phyloP scores from a whole-genome alignment of 495 filamentous ascomycete species.

The Choiromyces venosus region DNA sequence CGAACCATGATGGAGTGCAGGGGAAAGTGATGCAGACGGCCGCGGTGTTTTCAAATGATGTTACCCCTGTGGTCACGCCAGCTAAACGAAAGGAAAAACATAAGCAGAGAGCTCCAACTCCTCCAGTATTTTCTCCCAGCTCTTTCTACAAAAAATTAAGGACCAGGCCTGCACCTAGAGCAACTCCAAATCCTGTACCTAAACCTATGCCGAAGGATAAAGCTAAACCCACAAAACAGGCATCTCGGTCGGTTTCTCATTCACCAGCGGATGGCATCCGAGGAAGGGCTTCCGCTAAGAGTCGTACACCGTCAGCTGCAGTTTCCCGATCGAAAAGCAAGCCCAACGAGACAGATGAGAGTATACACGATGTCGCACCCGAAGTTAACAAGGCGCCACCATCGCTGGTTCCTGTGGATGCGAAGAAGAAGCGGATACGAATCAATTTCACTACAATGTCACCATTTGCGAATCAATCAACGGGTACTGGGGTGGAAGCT shows the following conservation, averaged over 20 bases:
- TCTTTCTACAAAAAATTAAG: background rate
- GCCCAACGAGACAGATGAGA: background rate
- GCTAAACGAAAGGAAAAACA: background rate
- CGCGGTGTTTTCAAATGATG: background rate
- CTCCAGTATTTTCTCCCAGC: background rate
- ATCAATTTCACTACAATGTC: constrained; percentile 29
- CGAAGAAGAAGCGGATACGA: constrained; percentile 25
- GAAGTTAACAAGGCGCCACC: background rate
- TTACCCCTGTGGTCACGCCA: background rate
- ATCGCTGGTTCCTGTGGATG: constrained; percentile 9
- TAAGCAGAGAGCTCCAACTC: background rate
- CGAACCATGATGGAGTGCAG: background rate
- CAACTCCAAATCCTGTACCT: background rate
- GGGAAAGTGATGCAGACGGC: background rate
- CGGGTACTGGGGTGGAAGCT: background rate
- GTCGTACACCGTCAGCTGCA: background rate
- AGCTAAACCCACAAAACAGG: background rate
- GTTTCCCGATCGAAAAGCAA: background rate
- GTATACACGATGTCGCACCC: background rate
- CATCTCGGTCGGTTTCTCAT: background rate
- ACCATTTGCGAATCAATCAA: constrained; percentile 9
- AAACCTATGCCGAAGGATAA: background rate
- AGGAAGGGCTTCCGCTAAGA: background rate
- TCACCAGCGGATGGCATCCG: background rate
- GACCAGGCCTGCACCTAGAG: background rate